Percentiles rank a stretch among this genome's conserved stretches.
Conservation (phyloP, 2,329 filamentous ascomycete species). For the Aspergillus sp. region DNA sequence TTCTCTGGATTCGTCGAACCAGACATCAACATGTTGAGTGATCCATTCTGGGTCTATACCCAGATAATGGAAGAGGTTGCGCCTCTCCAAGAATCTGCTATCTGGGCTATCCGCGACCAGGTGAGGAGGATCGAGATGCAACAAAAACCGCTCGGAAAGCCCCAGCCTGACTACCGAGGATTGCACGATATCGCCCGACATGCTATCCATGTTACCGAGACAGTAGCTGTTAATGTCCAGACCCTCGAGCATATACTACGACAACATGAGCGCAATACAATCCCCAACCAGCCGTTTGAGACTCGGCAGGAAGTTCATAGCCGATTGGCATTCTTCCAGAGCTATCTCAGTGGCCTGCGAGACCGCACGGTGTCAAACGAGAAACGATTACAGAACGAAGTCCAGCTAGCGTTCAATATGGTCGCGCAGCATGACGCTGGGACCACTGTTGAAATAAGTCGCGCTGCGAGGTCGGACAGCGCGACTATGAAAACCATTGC, state of each 20-base stretch:
- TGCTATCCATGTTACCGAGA: conserved; percentile 23
- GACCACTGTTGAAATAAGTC: conserved; percentile 17
- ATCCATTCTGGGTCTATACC: conserved; percentile 13
- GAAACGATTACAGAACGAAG: conserved; percentile 22
- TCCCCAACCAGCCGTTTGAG: not conserved
- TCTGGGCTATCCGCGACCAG: conserved; percentile 19
- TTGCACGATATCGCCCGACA: conserved; percentile 23
- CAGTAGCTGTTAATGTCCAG: conserved; percentile 17
- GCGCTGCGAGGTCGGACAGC: conserved; percentile 33
- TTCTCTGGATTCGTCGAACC: conserved; percentile 1
- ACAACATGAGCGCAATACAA: conserved; percentile 9
- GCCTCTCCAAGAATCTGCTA: conserved; percentile 15
- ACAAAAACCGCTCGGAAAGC: conserved; percentile 2
- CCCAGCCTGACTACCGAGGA: conserved; percentile 13
- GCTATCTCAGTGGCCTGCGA: conserved; percentile 12
- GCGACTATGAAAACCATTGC: conserved; percentile 45
- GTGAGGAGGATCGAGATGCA: conserved; percentile 17
- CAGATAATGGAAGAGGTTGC: conserved; percentile 9
- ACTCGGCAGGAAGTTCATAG: conserved; percentile 10
- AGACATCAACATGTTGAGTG: conserved; percentile 2
- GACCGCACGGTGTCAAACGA: conserved; percentile 20
- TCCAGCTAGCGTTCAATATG: conserved; percentile 22
- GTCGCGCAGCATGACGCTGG: conserved; percentile 21
- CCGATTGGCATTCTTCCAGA: conserved; percentile 14
- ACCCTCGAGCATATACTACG: conserved; percentile 14